Percentiles rank a stretch among this genome's conserved stretches.
These are phyloP conservation scores for Triticum monococcum DNA, from an alignment of 176 grass and related monocot species.

Conservation along the genomic window DNA sequence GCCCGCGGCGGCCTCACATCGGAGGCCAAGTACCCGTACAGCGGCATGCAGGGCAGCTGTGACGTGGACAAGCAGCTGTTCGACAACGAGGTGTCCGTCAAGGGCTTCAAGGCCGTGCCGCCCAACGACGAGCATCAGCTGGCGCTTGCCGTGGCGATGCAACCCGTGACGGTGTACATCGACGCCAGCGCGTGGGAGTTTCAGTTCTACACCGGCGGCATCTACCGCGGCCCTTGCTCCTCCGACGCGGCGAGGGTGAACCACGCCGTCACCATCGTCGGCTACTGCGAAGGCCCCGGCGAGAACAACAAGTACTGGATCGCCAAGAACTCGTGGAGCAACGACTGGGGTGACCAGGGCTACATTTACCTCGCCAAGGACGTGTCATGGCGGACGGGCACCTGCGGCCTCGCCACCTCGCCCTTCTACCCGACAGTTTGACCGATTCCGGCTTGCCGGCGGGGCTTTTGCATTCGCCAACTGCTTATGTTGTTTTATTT, in stretches of 20 bases:
- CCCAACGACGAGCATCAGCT: constrained; percentile 35
- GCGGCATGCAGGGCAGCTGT: constrained; percentile 19
- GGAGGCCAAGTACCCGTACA: constrained; percentile 20
- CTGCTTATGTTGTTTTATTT: not conserved
- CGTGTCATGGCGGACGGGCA: constrained; percentile 7
- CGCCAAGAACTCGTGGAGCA: constrained; percentile 56
- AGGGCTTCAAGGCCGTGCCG: constrained; percentile 17
- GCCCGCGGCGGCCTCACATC: constrained; percentile 31
- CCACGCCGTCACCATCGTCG: constrained; percentile 47
- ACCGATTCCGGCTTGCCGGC: too few species aligned
- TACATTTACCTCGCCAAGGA: constrained; percentile 46
- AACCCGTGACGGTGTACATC: constrained; percentile 49
- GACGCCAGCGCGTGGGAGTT: constrained; percentile 23
- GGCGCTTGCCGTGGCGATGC: constrained; percentile 39
- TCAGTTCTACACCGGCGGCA: constrained; percentile 47
- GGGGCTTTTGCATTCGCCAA: not conserved
- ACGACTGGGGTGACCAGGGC: constrained; percentile 42
- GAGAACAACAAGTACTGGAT: constrained; percentile 42
- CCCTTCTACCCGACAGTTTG: constrained; percentile 40
- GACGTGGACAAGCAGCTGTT: not conserved
- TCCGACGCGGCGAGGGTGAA: not conserved
- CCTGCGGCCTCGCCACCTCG: not conserved
- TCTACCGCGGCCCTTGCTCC: constrained; percentile 34
- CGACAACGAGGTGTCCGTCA: not conserved
- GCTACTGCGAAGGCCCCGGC: constrained; percentile 36